Base-by-base conservation (phyloP, 2,329 filamentous ascomycete genomes). In the Madurella fahalii region DNA sequence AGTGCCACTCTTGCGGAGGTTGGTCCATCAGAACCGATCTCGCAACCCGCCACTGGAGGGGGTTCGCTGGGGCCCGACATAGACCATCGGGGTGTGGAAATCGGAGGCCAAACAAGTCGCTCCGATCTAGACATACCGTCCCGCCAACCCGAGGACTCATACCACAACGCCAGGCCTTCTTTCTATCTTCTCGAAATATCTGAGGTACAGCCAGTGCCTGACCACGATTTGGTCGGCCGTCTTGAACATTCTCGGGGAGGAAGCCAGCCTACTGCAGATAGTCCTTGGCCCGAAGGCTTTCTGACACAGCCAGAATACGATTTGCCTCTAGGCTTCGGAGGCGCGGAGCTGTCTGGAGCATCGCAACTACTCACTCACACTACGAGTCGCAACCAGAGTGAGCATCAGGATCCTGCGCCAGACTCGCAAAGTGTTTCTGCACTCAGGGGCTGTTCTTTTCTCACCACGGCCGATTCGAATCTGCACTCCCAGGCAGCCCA, bases 21-120 rank as follows among this genome's bases (percentile, higher is more conserved):
- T 17, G 57, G 9, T 67, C 67, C n/a, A 62, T 59, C 11, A 62
- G 61, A 49, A 58, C 60, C 16, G 12, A 63, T 59, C 53, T 58
- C 63, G 4, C 59, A 61, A 44, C 25, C 34, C 18, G 4, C 17
- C 5, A 16, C 15, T 39, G 17, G 42, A 42, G 39, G 18, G 34
- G 18, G 9, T 13, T 42, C 37, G 20, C 37, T 48, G 40, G 49
- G 8, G 17, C 31, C 20, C 13, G 13, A 30, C 40, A 7, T 15
- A 4, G 13, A 37, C 9, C 13, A 4, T 9, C 9, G 11, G 4
- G 9, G 11, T 37, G 11, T 37, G 2, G 34, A 37, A 11, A 37
- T n/a, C 8, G 47, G 34, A 7, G 46, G 12, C 4, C 46, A 41
- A 13, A 12, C 18, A 2, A 55, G 47, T 16, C 46, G 53, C 20